phyloP scores from a whole-genome alignment of 495 filamentous ascomycete species.

The Letharia columbiana region DNA sequence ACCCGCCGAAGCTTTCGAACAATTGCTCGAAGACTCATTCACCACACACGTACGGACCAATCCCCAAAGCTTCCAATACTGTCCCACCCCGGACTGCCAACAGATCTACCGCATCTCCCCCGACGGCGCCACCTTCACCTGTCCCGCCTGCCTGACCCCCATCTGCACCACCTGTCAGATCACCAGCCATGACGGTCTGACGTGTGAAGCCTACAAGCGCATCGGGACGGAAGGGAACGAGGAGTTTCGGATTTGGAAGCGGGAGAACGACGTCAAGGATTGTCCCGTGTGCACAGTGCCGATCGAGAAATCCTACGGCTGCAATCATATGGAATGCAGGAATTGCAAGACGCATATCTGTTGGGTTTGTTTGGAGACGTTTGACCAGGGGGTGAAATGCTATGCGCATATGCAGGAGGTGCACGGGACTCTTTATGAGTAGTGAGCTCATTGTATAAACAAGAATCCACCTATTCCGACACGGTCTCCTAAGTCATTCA shows the following conservation, averaged over 20 bases:
- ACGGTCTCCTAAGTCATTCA: not conserved
- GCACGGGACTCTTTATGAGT: slow-evolving; percentile 18
- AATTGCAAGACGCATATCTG: slow-evolving; percentile 32
- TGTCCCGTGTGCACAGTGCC: slow-evolving; percentile 28
- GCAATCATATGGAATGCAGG: slow-evolving; percentile 33
- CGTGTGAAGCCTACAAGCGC: slow-evolving; percentile 33
- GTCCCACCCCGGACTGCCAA: slow-evolving; percentile 35
- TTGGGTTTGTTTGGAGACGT: slow-evolving; percentile 32
- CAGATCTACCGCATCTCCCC: slow-evolving; percentile 33
- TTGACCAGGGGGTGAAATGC: slow-evolving; percentile 9
- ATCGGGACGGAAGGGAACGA: slow-evolving; percentile 25
- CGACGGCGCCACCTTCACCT: slow-evolving; percentile 27
- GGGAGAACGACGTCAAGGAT: slow-evolving; percentile 24
- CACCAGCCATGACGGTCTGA: slow-evolving; percentile 29
- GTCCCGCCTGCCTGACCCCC: slow-evolving; percentile 30
- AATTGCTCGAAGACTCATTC: slow-evolving; percentile 34
- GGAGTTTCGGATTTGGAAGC: slow-evolving; percentile 24
- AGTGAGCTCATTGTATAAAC: not conserved
- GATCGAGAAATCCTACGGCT: slow-evolving; percentile 33
- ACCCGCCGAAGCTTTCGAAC: slow-evolving; percentile 30
- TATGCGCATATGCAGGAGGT: slow-evolving; percentile 31
- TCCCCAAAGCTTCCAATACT: slow-evolving; percentile 32
- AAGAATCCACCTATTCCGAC: not conserved
- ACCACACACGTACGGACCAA: slow-evolving; percentile 31
- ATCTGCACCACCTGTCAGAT: slow-evolving; percentile 36